Base-by-base conservation (phyloP, 108 stramenopile genomes). In the Fragilariopsis cylindrus region DNA sequence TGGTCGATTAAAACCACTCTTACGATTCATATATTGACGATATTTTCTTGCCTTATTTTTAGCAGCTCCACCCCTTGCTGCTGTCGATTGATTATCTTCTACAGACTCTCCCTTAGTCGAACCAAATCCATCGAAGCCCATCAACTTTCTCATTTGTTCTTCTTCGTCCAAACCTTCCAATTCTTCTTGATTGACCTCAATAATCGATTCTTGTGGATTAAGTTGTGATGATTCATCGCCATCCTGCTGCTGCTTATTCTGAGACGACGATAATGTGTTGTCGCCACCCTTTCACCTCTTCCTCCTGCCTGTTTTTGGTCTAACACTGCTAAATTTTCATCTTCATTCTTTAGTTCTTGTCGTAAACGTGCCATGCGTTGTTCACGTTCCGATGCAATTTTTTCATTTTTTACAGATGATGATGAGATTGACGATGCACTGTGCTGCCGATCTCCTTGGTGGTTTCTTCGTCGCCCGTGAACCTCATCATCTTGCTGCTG, bases 11-110 rank as follows among this genome's bases (percentile, higher is more conserved):
- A 98, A 98, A 43, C 97, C 97, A 68, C 89, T 73, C 66, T 81
- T 96, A 60, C 96, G 81, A 81, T 98, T 98, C 99, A 99, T 99
- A 84, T 99, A 99, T 74, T 99, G 99, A 41, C 99, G 81, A 82
- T 98, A 99, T 73, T 96, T 93, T 40, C 98, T 77, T 44, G 91
- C 91, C 78, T 97, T 96, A 78, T 94, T 91, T 81, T 97, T 97
- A 49, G 84, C 77, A 21, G 91, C 92, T 19, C 90, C 95, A 21
- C 99, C 99, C 63, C 85, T 81, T 18, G 98, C 99, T 1, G 96
- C 88, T 53, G 91, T 84, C 0, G 46, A 74, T 70, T 98, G 82
- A 87, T 99, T 99, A 72, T 98, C 97, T 48, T 86, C 84, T 11
- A 98, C 98, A 11, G 73, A 76, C 69, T 95, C 83, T 50, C 92